Evolutionary conservation across 2,329 filamentous ascomycete genomes (phyloP), one percentile per base, ranked within the genome.

Genomic region (Arthrobotrys iridis): DNA sequence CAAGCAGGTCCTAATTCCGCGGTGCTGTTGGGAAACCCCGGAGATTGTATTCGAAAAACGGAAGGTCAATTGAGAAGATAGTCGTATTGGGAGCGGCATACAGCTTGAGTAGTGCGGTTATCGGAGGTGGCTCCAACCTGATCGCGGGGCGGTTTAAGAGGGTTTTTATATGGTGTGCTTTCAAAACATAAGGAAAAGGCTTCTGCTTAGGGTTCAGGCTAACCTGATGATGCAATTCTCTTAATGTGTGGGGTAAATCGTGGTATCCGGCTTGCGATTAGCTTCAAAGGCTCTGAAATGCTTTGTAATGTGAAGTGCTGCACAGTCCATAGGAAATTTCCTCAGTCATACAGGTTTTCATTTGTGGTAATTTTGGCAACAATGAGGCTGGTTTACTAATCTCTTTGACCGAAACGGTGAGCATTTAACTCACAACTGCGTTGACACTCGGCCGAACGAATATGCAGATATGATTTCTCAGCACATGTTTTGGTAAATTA

Each of bases 261-360:
- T 18, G 28, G 18, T n/a, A n/a, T 13, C 13, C 33, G 13, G 33
- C 33, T 37, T 37, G 33, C 33, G 33, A 13, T 13, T 37, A 37
- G 6, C 33, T 37, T 6, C 15, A 43, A n/a, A n/a, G 5, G 13
- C 8, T 8, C 4, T 20, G 24, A 40, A 24, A n/a, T n/a, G 50
- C 50, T 57, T 57, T 57, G 50, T 57, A 37, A 57, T 57, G 30
- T 18, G 30, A 37, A 40, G 50, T 40, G 50, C 50, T 57, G 18
- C 15, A 24, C 35, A n/a, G n/a, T n/a, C n/a, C n/a, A n/a, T n/a
- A n/a, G 18, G 35, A 57, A 40, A 11, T 5, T 37, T 37, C 50
- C 33, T 13, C n/a, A 37, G 6, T 37, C 13, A 37, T 6, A 37
- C 6, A 13, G 33, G 33, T 37, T 6, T 13, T 37, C 6, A 13